These are phyloP conservation scores for Crithidia bombi DNA, from an alignment of 208 protist genomes.

Conservation along the genomic window DNA sequence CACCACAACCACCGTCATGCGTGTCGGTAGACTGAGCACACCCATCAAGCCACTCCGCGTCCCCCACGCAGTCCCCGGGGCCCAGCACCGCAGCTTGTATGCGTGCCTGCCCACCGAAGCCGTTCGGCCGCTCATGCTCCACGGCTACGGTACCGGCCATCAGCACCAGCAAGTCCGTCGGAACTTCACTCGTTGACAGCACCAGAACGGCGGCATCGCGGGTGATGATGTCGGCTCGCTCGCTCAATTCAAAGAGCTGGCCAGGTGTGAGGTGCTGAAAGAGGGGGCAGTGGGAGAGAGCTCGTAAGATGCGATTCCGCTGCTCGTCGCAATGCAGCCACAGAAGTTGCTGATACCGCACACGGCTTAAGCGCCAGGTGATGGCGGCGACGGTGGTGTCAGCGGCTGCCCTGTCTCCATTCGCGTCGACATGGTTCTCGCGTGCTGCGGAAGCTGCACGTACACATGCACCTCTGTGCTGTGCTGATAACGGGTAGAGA, in stretches of 20 bases:
- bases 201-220: neutral
- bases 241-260: constrained; percentile 1
- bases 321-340: constrained; percentile 9
- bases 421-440: neutral
- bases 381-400: neutral
- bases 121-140: constrained; percentile 11
- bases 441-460: neutral
- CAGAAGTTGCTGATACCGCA: constrained; percentile 19
- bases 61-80: constrained; percentile 23
- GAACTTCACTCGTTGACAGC: constrained; percentile 1
- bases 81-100: neutral
- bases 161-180: constrained; percentile 7
- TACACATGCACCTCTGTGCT: neutral
- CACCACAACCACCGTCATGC: neutral
- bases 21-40: neutral
- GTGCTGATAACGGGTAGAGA: neutral
- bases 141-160: constrained; percentile 17
- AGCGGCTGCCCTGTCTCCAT: too few relatives aligned
- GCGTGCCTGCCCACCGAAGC: neutral
- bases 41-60: constrained; percentile 15
- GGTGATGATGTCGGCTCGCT: neutral
- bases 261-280: constrained; percentile 5
- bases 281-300: constrained; percentile 18
- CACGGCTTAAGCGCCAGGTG: constrained; percentile 21
- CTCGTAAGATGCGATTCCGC: neutral